Evolutionary conservation across 257 asterid genomes (phyloP).

Genomic region (Lycium ferocissimum): DNA sequence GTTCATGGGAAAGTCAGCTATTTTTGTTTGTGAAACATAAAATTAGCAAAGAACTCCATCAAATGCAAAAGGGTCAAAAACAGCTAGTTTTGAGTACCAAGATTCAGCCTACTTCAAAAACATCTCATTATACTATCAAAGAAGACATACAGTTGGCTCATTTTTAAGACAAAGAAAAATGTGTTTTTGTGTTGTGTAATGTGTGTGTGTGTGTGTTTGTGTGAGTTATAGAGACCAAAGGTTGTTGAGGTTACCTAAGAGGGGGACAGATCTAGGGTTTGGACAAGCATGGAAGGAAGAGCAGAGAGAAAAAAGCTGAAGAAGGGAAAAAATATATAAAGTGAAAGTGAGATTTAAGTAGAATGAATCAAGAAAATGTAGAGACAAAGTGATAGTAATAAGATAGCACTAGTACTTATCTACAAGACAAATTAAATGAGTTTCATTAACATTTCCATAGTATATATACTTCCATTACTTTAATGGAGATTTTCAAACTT

Average conservation of each 20-base stretch:
- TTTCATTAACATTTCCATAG: no score
- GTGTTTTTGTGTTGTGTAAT: constrained; percentile 30
- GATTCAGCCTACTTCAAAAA: no score
- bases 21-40: no score
- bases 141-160: no score
- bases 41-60: no score
- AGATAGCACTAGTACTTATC: neutral
- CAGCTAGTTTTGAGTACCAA: no score
- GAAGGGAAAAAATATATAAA: constrained; percentile 26
- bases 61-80: no score
- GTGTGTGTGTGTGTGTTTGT: constrained; percentile 38
- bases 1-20: no score
- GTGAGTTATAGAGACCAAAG: constrained; percentile 31
- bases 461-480: no score
- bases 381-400: constrained; percentile 2
- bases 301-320: constrained; percentile 38
- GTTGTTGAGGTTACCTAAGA: constrained; percentile 55
- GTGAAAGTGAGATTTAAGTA: constrained; percentile 40
- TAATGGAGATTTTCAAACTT: no score
- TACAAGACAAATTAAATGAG: neutral
- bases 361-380: constrained; percentile 31
- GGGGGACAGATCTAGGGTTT: constrained; percentile 97
- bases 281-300: constrained; percentile 56
- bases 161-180: neutral
- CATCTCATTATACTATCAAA: no score